These are phyloP conservation scores for Mycena leptocephala DNA, from an alignment of 768 basidiomycete species.

Conservation along the genomic window DNA sequence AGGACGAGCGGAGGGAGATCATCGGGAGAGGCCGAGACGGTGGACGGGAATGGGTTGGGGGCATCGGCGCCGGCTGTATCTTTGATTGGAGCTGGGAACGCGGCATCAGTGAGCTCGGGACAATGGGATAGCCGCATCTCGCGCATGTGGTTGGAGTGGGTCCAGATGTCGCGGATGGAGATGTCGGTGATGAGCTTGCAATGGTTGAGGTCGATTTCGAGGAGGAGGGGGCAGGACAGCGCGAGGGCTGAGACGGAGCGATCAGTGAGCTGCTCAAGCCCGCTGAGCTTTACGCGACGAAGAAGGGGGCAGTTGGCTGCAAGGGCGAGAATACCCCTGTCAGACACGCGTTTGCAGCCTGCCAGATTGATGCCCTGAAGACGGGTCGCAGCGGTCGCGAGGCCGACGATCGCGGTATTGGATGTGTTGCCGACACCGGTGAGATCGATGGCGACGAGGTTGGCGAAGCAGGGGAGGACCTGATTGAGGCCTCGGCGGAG, in stretches of 20 bases:
- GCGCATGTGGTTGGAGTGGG: conserved; percentile 85
- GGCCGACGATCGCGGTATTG: conserved; percentile 79
- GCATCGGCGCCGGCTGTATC: conserved; percentile 48
- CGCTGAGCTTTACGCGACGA: conserved; percentile 91
- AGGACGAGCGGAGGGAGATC: conserved; percentile 80
- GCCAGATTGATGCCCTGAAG: conserved; percentile 95
- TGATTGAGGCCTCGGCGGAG: conserved; percentile 74
- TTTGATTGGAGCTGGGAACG: conserved; percentile 84
- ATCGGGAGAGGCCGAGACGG: conserved; percentile 45
- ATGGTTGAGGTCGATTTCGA: conserved; percentile 95
- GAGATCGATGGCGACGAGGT: conserved; percentile 90
- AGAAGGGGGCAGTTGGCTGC: conserved; percentile 84
- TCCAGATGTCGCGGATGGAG: conserved; percentile 89
- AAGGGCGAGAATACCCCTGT: conserved; percentile 83
- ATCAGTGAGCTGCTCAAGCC: conserved; percentile 84
- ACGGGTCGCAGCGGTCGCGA: conserved; percentile 79
- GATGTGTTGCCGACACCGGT: conserved; percentile 80
- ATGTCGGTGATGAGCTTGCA: conserved; percentile 86
- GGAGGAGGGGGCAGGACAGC: conserved; percentile 84
- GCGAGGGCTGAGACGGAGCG: conserved; percentile 83
- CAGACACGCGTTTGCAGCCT: conserved; percentile 87
- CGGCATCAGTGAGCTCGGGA: conserved; percentile 83
- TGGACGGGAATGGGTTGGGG: conserved; percentile 63
- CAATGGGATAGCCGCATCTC: conserved; percentile 93
- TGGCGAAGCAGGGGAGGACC: conserved; percentile 80